Conservation (phyloP, 1,284 basidiomycete species). For the Puccinia horiana region DNA sequence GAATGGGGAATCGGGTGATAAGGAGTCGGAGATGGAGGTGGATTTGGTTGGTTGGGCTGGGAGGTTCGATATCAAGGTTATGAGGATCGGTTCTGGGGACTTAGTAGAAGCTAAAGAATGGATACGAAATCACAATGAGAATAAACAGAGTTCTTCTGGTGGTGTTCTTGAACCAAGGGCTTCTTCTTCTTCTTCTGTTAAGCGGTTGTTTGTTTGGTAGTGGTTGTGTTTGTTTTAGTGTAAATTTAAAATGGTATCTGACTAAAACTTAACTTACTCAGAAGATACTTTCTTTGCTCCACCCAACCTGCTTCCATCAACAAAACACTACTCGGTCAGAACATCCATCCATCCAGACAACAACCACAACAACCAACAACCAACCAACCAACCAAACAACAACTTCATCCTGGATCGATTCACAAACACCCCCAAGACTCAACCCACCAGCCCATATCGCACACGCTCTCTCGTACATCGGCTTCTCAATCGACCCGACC, state of each 20-base stretch:
- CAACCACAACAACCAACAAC: too few species aligned
- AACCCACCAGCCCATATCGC: slow-evolving; percentile 24
- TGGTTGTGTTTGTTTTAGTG: not conserved
- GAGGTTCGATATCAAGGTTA: slow-evolving; percentile 1
- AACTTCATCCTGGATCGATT: not conserved
- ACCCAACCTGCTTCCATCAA: not conserved
- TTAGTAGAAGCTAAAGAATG: slow-evolving; percentile 11
- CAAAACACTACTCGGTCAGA: too few species aligned
- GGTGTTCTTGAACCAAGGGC: not conserved
- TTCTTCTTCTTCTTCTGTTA: not conserved
- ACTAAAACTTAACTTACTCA: not conserved
- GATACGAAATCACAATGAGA: slow-evolving; percentile 19
- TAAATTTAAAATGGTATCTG: too few species aligned
- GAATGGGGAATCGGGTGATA: not conserved
- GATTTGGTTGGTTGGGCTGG: slow-evolving; percentile 8
- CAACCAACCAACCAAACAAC: not conserved
- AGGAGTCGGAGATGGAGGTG: not conserved
- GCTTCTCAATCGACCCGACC: slow-evolving; percentile 32
- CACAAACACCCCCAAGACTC: not conserved
- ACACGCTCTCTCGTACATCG: slow-evolving; percentile 46
- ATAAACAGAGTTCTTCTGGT: not conserved
- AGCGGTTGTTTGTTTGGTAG: slow-evolving; percentile 8
- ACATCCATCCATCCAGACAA: too few species aligned
- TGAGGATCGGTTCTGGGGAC: not conserved
- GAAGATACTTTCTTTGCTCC: not conserved